Percentiles rank a stretch among this genome's conserved stretches.
phyloP scores from a whole-genome alignment of 108 stramenopile genomes.

The Cyclostephanos tholiformis region DNA sequence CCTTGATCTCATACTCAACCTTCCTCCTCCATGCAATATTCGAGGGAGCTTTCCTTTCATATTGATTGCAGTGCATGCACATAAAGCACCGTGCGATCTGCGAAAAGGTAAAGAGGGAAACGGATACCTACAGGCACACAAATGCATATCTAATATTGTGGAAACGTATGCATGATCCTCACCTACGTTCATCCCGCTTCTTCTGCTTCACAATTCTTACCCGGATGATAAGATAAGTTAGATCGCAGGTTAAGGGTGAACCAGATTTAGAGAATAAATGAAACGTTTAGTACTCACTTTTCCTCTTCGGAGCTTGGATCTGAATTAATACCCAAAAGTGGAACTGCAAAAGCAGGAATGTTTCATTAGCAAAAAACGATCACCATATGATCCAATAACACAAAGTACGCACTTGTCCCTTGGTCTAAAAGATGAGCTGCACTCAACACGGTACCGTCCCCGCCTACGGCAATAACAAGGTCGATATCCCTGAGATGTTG shows the following conservation, averaged over 20 bases:
- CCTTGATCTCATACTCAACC: slow-evolving; percentile 59
- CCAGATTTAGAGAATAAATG: not conserved
- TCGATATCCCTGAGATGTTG: slow-evolving; percentile 92
- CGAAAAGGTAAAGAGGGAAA: slow-evolving; percentile 77
- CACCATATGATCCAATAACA: not conserved
- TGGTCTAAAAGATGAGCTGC: slow-evolving; percentile 88
- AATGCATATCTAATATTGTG: slow-evolving; percentile 5
- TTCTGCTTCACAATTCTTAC: slow-evolving; percentile 67
- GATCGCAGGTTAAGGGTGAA: not conserved
- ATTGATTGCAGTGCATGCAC: slow-evolving; percentile 71
- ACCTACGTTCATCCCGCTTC: slow-evolving; percentile 83
- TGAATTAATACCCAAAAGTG: slow-evolving; percentile 81
- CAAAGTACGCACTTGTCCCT: slow-evolving; percentile 56
- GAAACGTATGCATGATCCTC: slow-evolving; percentile 18
- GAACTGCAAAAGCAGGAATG: slow-evolving; percentile 32
- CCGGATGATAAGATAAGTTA: not conserved
- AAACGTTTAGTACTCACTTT: slow-evolving; percentile 24
- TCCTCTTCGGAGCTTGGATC: slow-evolving; percentile 71
- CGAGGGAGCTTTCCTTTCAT: slow-evolving; percentile 66
- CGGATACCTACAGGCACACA: not conserved
- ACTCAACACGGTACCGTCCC: slow-evolving; percentile 95
- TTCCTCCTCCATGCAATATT: slow-evolving; percentile 68
- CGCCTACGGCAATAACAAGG: slow-evolving; percentile 93
- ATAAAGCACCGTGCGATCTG: slow-evolving; percentile 88
- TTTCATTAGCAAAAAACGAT: not conserved